phyloP scores from a whole-genome alignment of 1,284 basidiomycete genomes.

The Fomitopsis betulina region DNA sequence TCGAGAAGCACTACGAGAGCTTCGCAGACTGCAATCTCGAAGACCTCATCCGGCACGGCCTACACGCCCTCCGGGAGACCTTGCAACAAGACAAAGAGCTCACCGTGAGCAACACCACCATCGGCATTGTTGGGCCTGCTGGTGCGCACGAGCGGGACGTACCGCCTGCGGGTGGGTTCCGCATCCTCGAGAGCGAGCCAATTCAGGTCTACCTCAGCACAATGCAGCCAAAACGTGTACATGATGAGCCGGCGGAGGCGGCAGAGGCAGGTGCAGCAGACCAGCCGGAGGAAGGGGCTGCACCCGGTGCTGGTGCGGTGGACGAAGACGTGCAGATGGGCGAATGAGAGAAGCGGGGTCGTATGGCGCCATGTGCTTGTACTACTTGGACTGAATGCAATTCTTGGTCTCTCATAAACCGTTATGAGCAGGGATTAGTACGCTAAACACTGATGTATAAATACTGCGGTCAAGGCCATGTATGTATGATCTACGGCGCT shows the following conservation, averaged over 20 bases:
- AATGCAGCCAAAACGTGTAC: slow-evolving; percentile 62
- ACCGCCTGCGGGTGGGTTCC: slow-evolving; percentile 56
- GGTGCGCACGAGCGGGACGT: slow-evolving; percentile 53
- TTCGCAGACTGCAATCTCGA: slow-evolving; percentile 83
- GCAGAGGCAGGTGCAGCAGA: slow-evolving; percentile 28
- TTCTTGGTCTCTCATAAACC: slow-evolving; percentile 7
- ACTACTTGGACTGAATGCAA: slow-evolving; percentile 19
- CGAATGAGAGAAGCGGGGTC: slow-evolving; percentile 35
- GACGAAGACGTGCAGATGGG: slow-evolving; percentile 82
- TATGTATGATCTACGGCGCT: neutral
- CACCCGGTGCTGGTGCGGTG: slow-evolving; percentile 29
- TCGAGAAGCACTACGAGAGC: slow-evolving; percentile 90
- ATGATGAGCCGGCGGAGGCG: slow-evolving; percentile 25
- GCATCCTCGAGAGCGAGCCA: slow-evolving; percentile 74
- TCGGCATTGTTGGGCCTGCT: slow-evolving; percentile 82
- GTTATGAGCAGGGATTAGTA: neutral
- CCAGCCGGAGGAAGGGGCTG: slow-evolving; percentile 15
- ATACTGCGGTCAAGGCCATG: neutral
- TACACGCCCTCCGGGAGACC: slow-evolving; percentile 91
- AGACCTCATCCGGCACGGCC: slow-evolving; percentile 85
- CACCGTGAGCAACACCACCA: slow-evolving; percentile 86
- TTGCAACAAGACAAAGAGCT: slow-evolving; percentile 97
- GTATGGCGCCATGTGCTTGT: slow-evolving; percentile 10
- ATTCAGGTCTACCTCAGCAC: slow-evolving; percentile 69
- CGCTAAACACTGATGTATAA: neutral